phyloP scores from a whole-genome alignment of 768 basidiomycete genomes.

The Russula brevipes region DNA sequence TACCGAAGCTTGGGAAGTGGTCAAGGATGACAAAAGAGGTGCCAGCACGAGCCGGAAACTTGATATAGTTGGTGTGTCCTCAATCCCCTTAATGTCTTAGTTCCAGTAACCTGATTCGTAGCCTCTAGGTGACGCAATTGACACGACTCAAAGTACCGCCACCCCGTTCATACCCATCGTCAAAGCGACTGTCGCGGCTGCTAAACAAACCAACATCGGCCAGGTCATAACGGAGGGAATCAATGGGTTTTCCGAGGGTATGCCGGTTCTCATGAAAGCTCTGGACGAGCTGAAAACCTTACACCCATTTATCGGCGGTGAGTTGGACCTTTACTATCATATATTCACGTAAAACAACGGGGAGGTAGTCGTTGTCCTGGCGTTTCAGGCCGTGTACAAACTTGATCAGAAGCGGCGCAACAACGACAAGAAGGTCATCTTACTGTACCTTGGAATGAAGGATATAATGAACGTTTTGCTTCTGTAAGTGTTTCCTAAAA shows the following conservation, averaged over 20 bases:
- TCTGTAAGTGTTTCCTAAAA: background rate
- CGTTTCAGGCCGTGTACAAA: slow-evolving; percentile 45
- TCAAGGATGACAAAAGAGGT: background rate
- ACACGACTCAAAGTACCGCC: background rate
- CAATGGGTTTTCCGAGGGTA: slow-evolving; percentile 26
- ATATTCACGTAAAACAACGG: background rate
- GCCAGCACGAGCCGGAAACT: background rate
- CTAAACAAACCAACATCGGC: background rate
- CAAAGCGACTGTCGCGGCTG: background rate
- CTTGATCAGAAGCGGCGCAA: slow-evolving; percentile 45
- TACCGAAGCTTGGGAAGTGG: background rate
- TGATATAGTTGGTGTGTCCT: background rate
- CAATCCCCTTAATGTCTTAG: background rate
- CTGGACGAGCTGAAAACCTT: slow-evolving; percentile 30
- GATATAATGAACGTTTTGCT: slow-evolving; percentile 38
- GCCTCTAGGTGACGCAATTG: background rate
- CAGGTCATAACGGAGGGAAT: slow-evolving; percentile 24
- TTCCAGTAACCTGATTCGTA: background rate
- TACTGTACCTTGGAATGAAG: slow-evolving; percentile 46
- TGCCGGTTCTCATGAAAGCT: slow-evolving; percentile 29
- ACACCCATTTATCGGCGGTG: slow-evolving; percentile 32
- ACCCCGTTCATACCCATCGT: slow-evolving; percentile 3
- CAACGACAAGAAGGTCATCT: slow-evolving; percentile 46
- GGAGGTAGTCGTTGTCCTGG: slow-evolving; percentile 41
- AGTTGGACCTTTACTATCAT: background rate